Percentiles rank a stretch among this genome's conserved stretches.
Evolutionary conservation across 441 rosid species (phyloP).

Genomic region (Populus hybrid): DNA sequence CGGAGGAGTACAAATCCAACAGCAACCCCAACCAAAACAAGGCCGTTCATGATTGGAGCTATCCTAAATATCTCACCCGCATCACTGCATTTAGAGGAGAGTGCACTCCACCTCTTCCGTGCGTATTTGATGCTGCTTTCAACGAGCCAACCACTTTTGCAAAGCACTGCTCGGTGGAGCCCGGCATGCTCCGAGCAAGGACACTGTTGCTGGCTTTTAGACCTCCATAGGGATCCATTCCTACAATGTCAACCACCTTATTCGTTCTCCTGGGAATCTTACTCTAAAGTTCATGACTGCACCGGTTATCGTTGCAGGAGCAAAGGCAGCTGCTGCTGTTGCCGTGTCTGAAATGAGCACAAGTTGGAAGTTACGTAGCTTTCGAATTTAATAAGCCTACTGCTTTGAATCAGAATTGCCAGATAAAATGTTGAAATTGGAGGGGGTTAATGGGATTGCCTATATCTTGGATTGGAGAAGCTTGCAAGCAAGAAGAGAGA

Average conservation of each 20-base stretch:
- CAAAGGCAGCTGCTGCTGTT: conserved; percentile 29
- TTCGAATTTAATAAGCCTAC: no score
- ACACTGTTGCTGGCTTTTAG: conserved; percentile 62
- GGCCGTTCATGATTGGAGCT: conserved; percentile 62
- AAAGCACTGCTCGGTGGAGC: conserved; percentile 44
- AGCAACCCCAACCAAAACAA: conserved; percentile 62
- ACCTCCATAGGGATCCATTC: conserved; percentile 53
- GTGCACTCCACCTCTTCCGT: conserved; percentile 43
- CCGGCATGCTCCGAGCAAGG: conserved; percentile 47
- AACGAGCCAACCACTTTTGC: conserved; percentile 47
- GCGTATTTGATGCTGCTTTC: conserved; percentile 27
- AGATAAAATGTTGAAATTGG: not conserved
- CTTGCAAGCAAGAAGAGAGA: not conserved
- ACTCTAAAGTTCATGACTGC: conserved; percentile 22
- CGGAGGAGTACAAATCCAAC: conserved; percentile 75
- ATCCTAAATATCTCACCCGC: conserved; percentile 61
- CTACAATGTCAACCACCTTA: conserved; percentile 39
- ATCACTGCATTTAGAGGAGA: conserved; percentile 50
- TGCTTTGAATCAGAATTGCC: no score
- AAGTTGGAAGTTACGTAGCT: not conserved
- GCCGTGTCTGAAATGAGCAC: conserved; percentile 32
- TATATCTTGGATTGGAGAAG: not conserved
- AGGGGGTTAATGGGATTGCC: not conserved
- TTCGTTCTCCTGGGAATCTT: conserved; percentile 27
- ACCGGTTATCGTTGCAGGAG: conserved; percentile 24